Percentiles rank a stretch among this genome's conserved stretches.
These are phyloP conservation scores for Candida anglica DNA, from an alignment of 805 yeast genomes.

Conservation along the genomic window DNA sequence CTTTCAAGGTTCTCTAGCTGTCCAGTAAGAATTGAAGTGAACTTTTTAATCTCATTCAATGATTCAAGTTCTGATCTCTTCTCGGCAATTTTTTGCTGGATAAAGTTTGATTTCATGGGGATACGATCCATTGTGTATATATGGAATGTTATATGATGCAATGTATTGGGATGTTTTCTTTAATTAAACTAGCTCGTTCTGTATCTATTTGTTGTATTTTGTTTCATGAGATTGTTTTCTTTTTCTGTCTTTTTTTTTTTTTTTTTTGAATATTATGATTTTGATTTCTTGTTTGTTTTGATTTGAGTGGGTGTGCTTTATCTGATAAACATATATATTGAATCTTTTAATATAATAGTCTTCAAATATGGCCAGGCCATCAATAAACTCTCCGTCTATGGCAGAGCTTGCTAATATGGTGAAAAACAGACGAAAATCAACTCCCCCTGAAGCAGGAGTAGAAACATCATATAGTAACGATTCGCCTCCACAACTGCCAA, in stretches of 20 bases:
- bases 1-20: slow-evolving; percentile 48
- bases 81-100: slow-evolving; percentile 32
- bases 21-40: slow-evolving; percentile 41
- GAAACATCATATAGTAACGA: no score
- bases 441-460: no score
- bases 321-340: no score
- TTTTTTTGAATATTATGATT: no score
- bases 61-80: slow-evolving; percentile 50
- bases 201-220: neutral
- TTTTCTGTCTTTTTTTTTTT: no score
- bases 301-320: no score
- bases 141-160: no score
- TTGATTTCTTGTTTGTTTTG: no score
- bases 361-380: slow-evolving; percentile 14
- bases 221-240: neutral
- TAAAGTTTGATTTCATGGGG: slow-evolving; percentile 3
- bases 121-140: slow-evolving; percentile 1
- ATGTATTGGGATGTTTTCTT: neutral
- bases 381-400: slow-evolving; percentile 12
- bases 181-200: neutral
- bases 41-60: slow-evolving; percentile 43
- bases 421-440: slow-evolving; percentile 4
- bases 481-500: slow-evolving; percentile 2
- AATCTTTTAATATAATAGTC: no score
- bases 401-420: slow-evolving; percentile 9